Conservation (phyloP, 75 land plant genomes). For the Pinus taeda region DNA sequence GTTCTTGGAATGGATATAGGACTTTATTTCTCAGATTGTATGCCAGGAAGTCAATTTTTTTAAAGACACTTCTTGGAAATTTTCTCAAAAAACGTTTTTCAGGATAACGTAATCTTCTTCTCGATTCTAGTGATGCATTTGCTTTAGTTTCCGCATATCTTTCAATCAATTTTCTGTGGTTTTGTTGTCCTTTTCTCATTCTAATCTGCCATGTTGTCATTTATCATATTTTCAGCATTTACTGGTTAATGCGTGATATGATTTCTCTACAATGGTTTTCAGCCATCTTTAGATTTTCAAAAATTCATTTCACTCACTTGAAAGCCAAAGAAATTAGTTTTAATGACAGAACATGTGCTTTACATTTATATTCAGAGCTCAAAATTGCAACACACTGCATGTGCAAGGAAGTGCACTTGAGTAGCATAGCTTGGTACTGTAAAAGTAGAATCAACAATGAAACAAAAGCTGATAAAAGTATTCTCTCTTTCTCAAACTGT, state of each 20-base stretch:
- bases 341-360: background rate
- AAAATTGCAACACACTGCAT: background rate
- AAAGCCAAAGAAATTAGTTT: background rate
- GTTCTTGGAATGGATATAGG: background rate
- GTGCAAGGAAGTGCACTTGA: background rate
- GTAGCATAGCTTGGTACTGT: background rate
- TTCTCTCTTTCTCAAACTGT: background rate
- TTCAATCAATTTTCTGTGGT: no score
- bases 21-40: background rate
- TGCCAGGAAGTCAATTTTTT: background rate
- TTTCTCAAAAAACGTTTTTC: background rate
- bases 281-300: background rate
- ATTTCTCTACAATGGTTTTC: background rate
- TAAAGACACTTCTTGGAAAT: background rate
- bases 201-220: background rate
- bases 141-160: background rate
- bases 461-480: background rate
- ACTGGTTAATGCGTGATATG: background rate
- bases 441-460: background rate
- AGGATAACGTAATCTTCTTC: background rate
- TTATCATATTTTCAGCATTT: background rate
- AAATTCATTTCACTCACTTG: background rate
- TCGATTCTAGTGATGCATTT: background rate
- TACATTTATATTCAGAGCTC: background rate
- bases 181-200: background rate